Evolutionary conservation across 2,329 filamentous ascomycete genomes (phyloP).

Genomic region (Aspergillus uvarum): DNA sequence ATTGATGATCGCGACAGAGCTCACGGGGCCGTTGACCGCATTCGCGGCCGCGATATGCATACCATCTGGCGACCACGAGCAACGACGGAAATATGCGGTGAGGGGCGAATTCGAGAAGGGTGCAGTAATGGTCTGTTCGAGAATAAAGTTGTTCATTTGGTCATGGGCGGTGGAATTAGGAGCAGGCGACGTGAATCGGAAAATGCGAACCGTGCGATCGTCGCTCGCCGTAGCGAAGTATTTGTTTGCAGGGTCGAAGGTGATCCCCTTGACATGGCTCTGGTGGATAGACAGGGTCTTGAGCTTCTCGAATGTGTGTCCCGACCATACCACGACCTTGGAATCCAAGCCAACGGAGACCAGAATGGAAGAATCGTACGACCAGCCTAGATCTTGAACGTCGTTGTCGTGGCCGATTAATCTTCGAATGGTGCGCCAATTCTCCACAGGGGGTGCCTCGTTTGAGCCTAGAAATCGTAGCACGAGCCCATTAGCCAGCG

Average conservation of each 20-base stretch:
- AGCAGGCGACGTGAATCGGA: slow-evolving; percentile 85
- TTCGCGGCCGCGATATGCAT: slow-evolving; percentile 97
- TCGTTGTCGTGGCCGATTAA: slow-evolving; percentile 97
- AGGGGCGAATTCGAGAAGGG: slow-evolving; percentile 90
- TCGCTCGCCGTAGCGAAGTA: slow-evolving; percentile 98
- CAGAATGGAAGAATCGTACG: slow-evolving; percentile 88
- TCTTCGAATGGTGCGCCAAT: slow-evolving; percentile 93
- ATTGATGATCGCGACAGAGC: slow-evolving; percentile 93
- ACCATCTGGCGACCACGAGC: slow-evolving; percentile 96
- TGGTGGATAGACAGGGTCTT: slow-evolving; percentile 92
- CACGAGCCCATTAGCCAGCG: slow-evolving; percentile 6
- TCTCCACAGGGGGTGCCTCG: slow-evolving; percentile 90
- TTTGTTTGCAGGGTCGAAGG: slow-evolving; percentile 97
- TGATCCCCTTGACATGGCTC: slow-evolving; percentile 97
- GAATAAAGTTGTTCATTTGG: slow-evolving; percentile 92
- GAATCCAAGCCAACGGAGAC: slow-evolving; percentile 96
- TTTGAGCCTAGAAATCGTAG: slow-evolving; percentile 61
- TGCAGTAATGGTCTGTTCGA: slow-evolving; percentile 84
- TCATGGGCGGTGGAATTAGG: slow-evolving; percentile 93
- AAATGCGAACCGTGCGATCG: slow-evolving; percentile 94
- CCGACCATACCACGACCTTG: slow-evolving; percentile 97
- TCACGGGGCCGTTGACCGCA: slow-evolving; percentile 94
- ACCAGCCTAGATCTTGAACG: slow-evolving; percentile 97
- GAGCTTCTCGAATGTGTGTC: slow-evolving; percentile 95
- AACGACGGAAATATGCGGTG: slow-evolving; percentile 94